Percentiles rank a stretch among this genome's conserved stretches.
phyloP scores from a whole-genome alignment of 768 basidiomycete species.

The Agrocybe praecox region DNA sequence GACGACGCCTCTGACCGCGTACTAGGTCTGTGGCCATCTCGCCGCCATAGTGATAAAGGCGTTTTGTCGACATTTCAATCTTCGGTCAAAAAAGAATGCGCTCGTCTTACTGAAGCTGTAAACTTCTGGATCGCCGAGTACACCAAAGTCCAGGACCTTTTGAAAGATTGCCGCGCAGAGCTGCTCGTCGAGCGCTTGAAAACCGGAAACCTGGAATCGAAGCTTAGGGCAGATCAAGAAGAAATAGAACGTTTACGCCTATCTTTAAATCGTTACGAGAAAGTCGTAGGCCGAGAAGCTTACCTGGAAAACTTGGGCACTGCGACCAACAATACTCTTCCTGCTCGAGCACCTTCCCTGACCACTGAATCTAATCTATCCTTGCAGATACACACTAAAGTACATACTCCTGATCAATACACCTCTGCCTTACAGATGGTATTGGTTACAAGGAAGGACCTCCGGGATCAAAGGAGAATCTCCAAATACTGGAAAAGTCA shows the following conservation, averaged over 20 bases:
- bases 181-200: slow-evolving; percentile 17
- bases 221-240: slow-evolving; percentile 16
- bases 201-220: slow-evolving; percentile 17
- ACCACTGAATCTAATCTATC: slow-evolving; percentile 16
- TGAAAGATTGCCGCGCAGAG: slow-evolving; percentile 19
- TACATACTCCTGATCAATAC: slow-evolving; percentile 46
- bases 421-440: slow-evolving; percentile 50
- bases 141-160: slow-evolving; percentile 17
- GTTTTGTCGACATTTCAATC: slow-evolving; percentile 11
- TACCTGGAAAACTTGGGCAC: not conserved
- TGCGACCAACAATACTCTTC: not conserved
- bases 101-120: slow-evolving; percentile 18
- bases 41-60: slow-evolving; percentile 10
- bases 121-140: slow-evolving; percentile 23
- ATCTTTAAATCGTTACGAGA: slow-evolving; percentile 20
- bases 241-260: slow-evolving; percentile 17
- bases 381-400: slow-evolving; percentile 5
- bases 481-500: slow-evolving; percentile 48
- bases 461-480: slow-evolving; percentile 42
- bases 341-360: not conserved
- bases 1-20: slow-evolving; percentile 1
- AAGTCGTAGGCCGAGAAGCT: not conserved
- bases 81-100: slow-evolving; percentile 13
- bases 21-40: slow-evolving; percentile 12
- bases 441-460: slow-evolving; percentile 43